A percentile compares a stretch with the other conserved stretches of the same genome.
phyloP scores from a whole-genome alignment of 2,329 filamentous ascomycete genomes.

The Nothophoma quercina region DNA sequence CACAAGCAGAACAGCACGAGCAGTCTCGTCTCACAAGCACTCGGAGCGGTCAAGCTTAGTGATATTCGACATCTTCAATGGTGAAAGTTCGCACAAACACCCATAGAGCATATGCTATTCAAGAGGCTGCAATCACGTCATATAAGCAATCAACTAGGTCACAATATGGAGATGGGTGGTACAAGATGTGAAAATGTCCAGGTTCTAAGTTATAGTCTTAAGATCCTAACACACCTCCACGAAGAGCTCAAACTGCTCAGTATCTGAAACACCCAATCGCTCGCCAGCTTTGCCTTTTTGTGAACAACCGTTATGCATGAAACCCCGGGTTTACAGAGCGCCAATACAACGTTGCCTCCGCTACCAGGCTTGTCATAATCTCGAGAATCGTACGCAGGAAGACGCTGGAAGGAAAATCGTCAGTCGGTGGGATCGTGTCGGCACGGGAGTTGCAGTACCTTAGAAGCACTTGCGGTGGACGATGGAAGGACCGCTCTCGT shows the following conservation, averaged over 20 bases:
- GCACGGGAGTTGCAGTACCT: constrained; percentile 61
- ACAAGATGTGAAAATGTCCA: constrained; percentile 43
- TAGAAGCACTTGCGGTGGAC: constrained; percentile 99
- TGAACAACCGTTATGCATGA: constrained; percentile 48
- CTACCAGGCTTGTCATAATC: constrained; percentile 49
- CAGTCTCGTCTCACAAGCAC: not conserved
- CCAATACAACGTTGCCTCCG: constrained; percentile 47
- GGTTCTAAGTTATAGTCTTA: constrained; percentile 52
- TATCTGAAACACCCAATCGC: constrained; percentile 48
- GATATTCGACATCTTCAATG: too few relatives aligned
- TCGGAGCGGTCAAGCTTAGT: not conserved
- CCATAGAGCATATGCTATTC: not conserved
- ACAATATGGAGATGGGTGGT: constrained; percentile 4
- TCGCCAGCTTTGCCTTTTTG: constrained; percentile 50
- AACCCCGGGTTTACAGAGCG: constrained; percentile 46
- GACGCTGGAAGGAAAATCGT: constrained; percentile 38
- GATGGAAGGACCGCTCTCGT: constrained; percentile 99
- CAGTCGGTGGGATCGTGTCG: constrained; percentile 24
- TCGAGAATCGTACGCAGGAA: constrained; percentile 46
- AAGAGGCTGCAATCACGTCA: constrained; percentile 6
- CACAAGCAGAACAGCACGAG: not conserved
- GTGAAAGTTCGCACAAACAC: too few relatives aligned
- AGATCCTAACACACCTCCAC: constrained; percentile 43
- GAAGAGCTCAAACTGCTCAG: constrained; percentile 46
- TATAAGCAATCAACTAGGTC: constrained; percentile 4